phyloP scores from a whole-genome alignment of 306 rosid genomes.

The Sechiopsis laciniata region DNA sequence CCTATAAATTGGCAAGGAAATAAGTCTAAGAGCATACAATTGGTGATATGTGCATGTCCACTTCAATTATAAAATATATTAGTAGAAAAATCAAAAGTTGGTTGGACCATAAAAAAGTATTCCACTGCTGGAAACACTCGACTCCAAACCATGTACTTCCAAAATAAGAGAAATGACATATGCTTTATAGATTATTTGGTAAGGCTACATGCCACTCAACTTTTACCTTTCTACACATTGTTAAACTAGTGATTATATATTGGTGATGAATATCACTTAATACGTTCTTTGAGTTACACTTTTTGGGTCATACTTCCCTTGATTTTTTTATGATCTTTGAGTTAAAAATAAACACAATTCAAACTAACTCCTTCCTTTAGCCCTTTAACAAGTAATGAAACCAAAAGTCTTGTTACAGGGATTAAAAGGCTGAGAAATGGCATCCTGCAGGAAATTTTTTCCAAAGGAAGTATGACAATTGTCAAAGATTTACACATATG shows the following conservation, averaged over 20 bases:
- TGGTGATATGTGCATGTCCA: conserved; percentile 5
- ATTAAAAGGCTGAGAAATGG: conserved; percentile 4
- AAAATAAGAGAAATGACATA: conserved; percentile 18
- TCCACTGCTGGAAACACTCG: background rate
- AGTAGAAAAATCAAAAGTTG: conserved; percentile 13
- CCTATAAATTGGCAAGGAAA: conserved; percentile 12
- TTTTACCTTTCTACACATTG: conserved; percentile 4
- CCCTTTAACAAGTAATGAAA: conserved; percentile 16
- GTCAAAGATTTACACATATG: background rate
- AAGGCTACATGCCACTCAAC: conserved; percentile 4
- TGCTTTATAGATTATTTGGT: background rate
- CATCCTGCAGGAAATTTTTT: background rate
- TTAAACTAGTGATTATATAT: too few species aligned
- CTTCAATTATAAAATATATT: conserved; percentile 6
- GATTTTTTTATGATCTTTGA: background rate
- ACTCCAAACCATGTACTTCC: conserved; percentile 14
- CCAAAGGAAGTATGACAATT: background rate
- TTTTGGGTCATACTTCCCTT: background rate
- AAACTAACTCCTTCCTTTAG: background rate
- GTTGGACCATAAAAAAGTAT: conserved; percentile 19
- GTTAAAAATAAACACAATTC: background rate
- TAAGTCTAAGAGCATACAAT: background rate
- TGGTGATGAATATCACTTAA: background rate
- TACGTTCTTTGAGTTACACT: background rate
- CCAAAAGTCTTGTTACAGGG: background rate